phyloP scores from a whole-genome alignment of 345 rosid species.

The Populus alba region DNA sequence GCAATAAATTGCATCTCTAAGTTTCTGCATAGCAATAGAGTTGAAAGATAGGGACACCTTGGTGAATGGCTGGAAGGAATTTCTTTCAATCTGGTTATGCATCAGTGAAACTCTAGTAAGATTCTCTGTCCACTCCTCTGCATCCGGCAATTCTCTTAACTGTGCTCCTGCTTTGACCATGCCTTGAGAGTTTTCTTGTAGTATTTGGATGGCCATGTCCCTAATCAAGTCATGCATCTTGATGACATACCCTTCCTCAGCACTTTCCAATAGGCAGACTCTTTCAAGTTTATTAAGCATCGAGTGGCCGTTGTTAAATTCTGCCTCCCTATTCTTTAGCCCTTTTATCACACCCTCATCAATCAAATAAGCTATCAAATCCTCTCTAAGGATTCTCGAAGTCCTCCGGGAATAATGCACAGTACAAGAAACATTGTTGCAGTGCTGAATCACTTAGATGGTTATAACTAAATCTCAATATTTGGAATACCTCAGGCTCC shows the following conservation, averaged over 20 bases:
- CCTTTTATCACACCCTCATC: too few relatives aligned
- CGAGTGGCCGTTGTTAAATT: too few relatives aligned
- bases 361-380: too few relatives aligned
- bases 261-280: background rate
- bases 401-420: too few relatives aligned
- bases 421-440: too few relatives aligned
- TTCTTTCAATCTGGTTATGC: background rate
- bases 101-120: slow-evolving; percentile 9
- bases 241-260: too few relatives aligned
- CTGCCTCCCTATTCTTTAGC: too few relatives aligned
- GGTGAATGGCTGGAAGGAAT: background rate
- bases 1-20: too few relatives aligned
- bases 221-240: background rate
- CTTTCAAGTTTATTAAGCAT: too few relatives aligned
- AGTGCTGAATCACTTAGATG: background rate
- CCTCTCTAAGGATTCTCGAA: too few relatives aligned
- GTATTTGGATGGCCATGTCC: slow-evolving; percentile 19
- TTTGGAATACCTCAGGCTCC: too few relatives aligned
- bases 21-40: background rate
- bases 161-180: background rate
- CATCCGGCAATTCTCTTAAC: background rate
- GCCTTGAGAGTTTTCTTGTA: background rate
- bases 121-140: slow-evolving; percentile 15
- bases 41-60: background rate
- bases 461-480: background rate